These are phyloP conservation scores for Spathaspora passalidarum DNA, from an alignment of 805 yeast species.

Conservation along the genomic window DNA sequence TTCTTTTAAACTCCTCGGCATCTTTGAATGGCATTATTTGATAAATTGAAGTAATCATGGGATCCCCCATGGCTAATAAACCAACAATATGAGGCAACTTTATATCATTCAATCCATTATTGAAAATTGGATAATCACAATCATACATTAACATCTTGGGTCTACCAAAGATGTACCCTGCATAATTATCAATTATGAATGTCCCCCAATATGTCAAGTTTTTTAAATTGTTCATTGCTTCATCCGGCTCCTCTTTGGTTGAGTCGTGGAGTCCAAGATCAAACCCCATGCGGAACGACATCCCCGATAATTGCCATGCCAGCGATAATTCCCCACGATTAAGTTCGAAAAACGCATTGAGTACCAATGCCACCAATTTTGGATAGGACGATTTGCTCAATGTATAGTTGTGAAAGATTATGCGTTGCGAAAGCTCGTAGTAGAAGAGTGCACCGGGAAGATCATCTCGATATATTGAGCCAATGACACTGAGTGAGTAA, in stretches of 20 bases:
- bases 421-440: background rate
- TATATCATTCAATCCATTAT: background rate
- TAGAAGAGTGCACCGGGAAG: constrained; percentile 2
- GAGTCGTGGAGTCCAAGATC: constrained; percentile 5
- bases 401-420: background rate
- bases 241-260: background rate
- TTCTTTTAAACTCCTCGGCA: constrained; percentile 4
- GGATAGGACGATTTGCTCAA: constrained; percentile 3
- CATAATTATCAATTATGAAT: constrained; percentile 3
- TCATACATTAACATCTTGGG: constrained; percentile 4
- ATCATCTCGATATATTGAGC: background rate
- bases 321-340: constrained; percentile 4
- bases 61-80: background rate
- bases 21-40: constrained; percentile 4
- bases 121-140: background rate
- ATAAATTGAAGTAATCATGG: constrained; percentile 4
- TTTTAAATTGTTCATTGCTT: constrained; percentile 1
- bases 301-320: constrained; percentile 5
- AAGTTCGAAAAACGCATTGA: constrained; percentile 3
- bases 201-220: constrained; percentile 4
- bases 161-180: constrained; percentile 3
- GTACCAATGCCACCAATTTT: background rate
- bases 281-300: constrained; percentile 7
- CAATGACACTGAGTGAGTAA: constrained; percentile 2
- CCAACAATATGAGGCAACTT: constrained; percentile 1